A percentile compares a stretch with the other conserved stretches of the same genome.
phyloP scores from a whole-genome alignment of 768 basidiomycete genomes.

The Galerina marginata region DNA sequence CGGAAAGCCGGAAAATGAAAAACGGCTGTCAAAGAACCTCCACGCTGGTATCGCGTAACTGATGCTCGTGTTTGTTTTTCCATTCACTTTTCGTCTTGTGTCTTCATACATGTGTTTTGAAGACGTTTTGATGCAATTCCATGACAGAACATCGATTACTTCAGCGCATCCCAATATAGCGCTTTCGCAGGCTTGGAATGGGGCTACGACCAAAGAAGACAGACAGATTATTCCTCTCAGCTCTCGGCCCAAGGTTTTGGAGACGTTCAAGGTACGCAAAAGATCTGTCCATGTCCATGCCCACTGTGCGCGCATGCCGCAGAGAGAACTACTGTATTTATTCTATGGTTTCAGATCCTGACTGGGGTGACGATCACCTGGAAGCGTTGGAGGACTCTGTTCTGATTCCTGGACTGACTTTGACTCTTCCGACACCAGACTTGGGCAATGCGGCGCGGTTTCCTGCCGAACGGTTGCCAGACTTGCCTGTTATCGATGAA shows the following conservation, averaged over 20 bases:
- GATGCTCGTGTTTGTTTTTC: not conserved
- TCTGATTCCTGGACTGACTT: constrained; percentile 33
- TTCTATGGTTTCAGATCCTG: constrained; percentile 12
- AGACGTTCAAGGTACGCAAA: constrained; percentile 19
- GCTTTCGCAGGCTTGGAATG: constrained; percentile 13
- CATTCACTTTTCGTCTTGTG: not conserved
- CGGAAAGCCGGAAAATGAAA: not conserved
- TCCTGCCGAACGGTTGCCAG: not conserved
- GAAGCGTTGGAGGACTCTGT: constrained; percentile 13
- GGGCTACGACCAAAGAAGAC: constrained; percentile 10
- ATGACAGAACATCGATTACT: constrained; percentile 23
- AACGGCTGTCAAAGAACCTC: too few species aligned
- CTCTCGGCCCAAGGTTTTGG: constrained; percentile 14
- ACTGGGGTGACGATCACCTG: constrained; percentile 9
- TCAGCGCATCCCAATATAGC: constrained; percentile 16
- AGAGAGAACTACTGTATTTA: not conserved
- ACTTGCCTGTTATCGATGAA: constrained; percentile 6
- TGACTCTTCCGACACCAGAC: constrained; percentile 41
- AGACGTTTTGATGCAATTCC: constrained; percentile 2
- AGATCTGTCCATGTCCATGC: not conserved
- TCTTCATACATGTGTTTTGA: not conserved
- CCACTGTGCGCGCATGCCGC: too few species aligned
- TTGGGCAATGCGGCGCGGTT: constrained; percentile 23
- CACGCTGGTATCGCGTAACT: not conserved
- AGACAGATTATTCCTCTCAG: constrained; percentile 8